Evolutionary conservation across 2,329 filamentous ascomycete species (phyloP).

Genomic region (Allantophomopsis lycopodina): DNA sequence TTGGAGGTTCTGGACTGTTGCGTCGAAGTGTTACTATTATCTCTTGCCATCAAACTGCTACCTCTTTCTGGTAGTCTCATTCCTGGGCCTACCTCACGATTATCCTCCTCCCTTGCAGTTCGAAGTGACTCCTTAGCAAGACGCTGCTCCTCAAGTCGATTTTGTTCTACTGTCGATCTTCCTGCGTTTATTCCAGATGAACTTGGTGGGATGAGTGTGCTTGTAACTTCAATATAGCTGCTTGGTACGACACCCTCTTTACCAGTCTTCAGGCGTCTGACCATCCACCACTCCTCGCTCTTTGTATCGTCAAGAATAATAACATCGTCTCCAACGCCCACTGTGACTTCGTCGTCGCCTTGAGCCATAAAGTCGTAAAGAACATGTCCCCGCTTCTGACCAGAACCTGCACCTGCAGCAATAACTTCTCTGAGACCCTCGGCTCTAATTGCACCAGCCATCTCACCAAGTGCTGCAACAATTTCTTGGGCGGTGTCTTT

Average conservation of each 20-base stretch:
- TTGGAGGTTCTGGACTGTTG: constrained; percentile 46
- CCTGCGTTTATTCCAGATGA: constrained; percentile 42
- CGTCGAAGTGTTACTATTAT: constrained; percentile 51
- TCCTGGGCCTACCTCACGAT: constrained; percentile 61
- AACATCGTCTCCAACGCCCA: constrained; percentile 81
- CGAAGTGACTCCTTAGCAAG: constrained; percentile 69
- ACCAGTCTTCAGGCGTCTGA: constrained; percentile 77
- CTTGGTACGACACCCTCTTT: constrained; percentile 94
- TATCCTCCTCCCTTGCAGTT: constrained; percentile 44
- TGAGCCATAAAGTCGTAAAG: constrained; percentile 96
- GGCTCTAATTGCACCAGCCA: constrained; percentile 75
- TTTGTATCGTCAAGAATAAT: constrained; percentile 78
- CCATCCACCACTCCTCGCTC: constrained; percentile 98
- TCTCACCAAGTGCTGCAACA: constrained; percentile 72
- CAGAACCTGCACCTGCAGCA: constrained; percentile 55
- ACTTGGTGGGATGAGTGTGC: constrained; percentile 39
- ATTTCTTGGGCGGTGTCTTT: constrained; percentile 97
- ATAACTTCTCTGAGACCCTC: constrained; percentile 77
- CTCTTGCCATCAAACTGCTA: constrained; percentile 60
- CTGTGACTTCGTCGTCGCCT: constrained; percentile 91
- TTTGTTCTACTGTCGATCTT: constrained; percentile 63
- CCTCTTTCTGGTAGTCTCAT: constrained; percentile 63
- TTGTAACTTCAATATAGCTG: constrained; percentile 86
- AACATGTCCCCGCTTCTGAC: constrained; percentile 72
- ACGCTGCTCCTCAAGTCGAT: constrained; percentile 66